phyloP scores from a whole-genome alignment of 2,329 filamentous ascomycete species.

The Didymella glomerata region DNA sequence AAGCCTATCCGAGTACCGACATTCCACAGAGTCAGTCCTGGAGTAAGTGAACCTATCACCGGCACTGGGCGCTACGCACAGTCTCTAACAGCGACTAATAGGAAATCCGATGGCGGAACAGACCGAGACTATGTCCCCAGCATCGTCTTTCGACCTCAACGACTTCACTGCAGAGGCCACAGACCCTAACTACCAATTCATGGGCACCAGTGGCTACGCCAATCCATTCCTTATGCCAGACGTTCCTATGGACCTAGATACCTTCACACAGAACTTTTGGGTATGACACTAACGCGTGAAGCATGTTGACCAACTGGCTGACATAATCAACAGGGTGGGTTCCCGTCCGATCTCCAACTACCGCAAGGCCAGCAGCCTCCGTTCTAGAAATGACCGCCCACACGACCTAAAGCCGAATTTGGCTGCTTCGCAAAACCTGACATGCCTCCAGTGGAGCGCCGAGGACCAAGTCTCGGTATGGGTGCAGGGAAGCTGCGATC shows the following conservation, averaged over 20 bases:
- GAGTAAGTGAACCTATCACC: conserved; percentile 16
- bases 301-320: not conserved
- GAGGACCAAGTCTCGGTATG: too few relatives aligned
- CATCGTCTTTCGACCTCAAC: conserved; percentile 31
- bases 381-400: not conserved
- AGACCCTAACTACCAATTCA: conserved; percentile 7
- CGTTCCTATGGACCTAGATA: conserved; percentile 36
- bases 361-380: not conserved
- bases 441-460: not conserved
- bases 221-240: conserved; percentile 31
- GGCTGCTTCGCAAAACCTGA: not conserved
- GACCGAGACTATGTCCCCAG: conserved; percentile 14
- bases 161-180: conserved; percentile 15
- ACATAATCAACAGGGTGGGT: conserved; percentile 4
- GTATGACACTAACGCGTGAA: conserved; percentile 15
- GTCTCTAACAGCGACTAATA: conserved; percentile 4
- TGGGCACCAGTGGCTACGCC: conserved; percentile 18
- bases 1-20: conserved; percentile 21
- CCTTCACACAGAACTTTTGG: conserved; percentile 34
- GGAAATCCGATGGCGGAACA: conserved; percentile 11
- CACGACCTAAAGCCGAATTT: not conserved
- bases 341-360: conserved; percentile 4
- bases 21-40: conserved; percentile 1
- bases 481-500: not conserved
- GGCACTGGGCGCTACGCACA: not conserved